Conservation (phyloP, 805 yeast species). For the Nadsonia fulvescens region DNA sequence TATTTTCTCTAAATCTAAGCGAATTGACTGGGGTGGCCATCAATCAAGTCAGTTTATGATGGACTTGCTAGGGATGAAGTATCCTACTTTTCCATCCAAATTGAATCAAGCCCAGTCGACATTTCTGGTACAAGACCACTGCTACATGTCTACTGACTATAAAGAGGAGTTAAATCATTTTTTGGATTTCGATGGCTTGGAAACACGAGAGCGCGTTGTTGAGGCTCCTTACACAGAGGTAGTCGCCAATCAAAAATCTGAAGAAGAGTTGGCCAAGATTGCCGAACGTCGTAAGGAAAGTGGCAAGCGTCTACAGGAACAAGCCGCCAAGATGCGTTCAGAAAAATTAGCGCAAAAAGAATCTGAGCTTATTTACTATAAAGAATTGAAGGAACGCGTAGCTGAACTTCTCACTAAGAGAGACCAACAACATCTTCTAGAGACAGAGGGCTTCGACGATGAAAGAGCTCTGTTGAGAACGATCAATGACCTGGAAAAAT, state of each 20-base stretch:
- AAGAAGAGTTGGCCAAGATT: conserved; percentile 61
- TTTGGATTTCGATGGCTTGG: conserved; percentile 46
- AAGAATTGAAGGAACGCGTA: conserved; percentile 36
- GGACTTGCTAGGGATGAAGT: conserved; percentile 53
- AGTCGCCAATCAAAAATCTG: conserved; percentile 52
- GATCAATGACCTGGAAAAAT: conserved; percentile 41
- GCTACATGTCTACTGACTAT: conserved; percentile 60
- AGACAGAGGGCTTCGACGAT: conserved; percentile 63
- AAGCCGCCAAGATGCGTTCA: conserved; percentile 66
- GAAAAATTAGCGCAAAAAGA: conserved; percentile 71
- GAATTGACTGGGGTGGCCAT: conserved; percentile 87
- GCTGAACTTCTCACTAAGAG: conserved; percentile 25
- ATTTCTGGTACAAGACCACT: conserved; percentile 51
- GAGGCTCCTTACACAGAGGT: conserved; percentile 63
- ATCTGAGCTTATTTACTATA: conserved; percentile 58
- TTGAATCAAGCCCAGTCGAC: conserved; percentile 46
- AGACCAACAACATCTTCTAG: conserved; percentile 35
- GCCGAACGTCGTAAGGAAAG: conserved; percentile 70
- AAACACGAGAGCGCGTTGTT: conserved; percentile 49
- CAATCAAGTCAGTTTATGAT: conserved; percentile 47
- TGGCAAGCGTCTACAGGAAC: conserved; percentile 80
- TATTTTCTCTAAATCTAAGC: conserved; percentile 43
- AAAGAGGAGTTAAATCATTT: conserved; percentile 37
- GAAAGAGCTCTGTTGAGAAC: conserved; percentile 55
- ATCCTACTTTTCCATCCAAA: conserved; percentile 79